Evolutionary conservation across 2,329 filamentous ascomycete genomes (phyloP).

Genomic region (Pseudopithomyces chartarum): DNA sequence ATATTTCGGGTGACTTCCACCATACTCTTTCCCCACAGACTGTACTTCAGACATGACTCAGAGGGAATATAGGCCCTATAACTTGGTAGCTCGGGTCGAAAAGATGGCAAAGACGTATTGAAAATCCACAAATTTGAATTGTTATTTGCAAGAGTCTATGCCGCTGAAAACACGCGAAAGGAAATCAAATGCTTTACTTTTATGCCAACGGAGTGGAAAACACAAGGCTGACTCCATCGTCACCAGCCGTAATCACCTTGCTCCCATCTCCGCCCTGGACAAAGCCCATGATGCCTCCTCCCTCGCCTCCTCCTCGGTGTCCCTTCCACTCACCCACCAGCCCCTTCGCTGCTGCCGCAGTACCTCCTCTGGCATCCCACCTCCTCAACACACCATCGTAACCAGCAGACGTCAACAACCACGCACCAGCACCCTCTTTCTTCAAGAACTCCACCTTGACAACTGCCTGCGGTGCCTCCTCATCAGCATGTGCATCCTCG

Average conservation of each 20-base stretch:
- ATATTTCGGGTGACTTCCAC: too few species aligned
- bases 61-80: too few species aligned
- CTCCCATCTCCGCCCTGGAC: conserved; percentile 76
- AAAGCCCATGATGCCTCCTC: conserved; percentile 88
- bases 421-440: conserved; percentile 51
- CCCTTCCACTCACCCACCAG: conserved; percentile 88
- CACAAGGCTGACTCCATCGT: conserved; percentile 62
- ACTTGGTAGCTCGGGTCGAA: too few species aligned
- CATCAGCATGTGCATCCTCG: conserved; percentile 73
- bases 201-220: conserved; percentile 26
- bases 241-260: conserved; percentile 84
- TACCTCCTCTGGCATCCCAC: conserved; percentile 81
- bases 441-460: conserved; percentile 90
- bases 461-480: conserved; percentile 79
- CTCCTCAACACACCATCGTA: conserved; percentile 89
- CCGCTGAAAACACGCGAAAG: not conserved
- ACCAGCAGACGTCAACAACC: conserved; percentile 83
- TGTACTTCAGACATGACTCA: too few species aligned
- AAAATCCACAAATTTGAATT: not conserved
- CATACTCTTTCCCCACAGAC: too few species aligned
- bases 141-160: not conserved
- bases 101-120: not conserved
- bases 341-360: conserved; percentile 68
- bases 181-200: not conserved
- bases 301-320: conserved; percentile 81